Evolutionary conservation across 2,329 filamentous ascomycete species (phyloP).

Genomic region (Aureobasidium musti): DNA sequence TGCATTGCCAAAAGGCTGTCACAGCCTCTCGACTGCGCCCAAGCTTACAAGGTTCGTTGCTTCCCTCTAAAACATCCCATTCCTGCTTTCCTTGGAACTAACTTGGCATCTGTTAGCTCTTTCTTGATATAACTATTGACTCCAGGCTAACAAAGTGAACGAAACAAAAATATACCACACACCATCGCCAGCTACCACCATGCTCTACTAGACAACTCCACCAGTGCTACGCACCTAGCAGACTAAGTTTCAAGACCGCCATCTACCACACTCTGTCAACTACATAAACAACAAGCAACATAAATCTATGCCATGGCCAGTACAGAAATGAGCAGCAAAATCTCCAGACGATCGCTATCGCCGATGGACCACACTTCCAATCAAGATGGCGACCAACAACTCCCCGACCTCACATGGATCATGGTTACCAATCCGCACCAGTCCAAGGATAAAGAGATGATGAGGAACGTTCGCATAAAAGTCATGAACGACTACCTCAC

Average conservation of each 20-base stretch:
- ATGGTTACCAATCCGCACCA: slow-evolving; percentile 37
- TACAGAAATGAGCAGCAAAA: neutral
- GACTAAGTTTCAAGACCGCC: neutral
- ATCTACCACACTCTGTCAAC: neutral
- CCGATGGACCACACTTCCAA: slow-evolving; percentile 1
- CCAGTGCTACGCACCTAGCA: neutral
- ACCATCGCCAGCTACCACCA: neutral
- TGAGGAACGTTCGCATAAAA: slow-evolving; percentile 38
- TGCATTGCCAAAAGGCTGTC: neutral
- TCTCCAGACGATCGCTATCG: neutral
- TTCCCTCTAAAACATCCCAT: neutral
- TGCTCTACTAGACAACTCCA: neutral
- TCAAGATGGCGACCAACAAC: neutral
- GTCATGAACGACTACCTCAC: slow-evolving; percentile 41
- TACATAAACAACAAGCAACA: neutral
- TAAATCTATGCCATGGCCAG: neutral
- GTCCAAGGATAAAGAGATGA: slow-evolving; percentile 37
- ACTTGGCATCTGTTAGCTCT: neutral
- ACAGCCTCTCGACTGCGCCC: slow-evolving; percentile 12
- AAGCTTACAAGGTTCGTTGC: neutral
- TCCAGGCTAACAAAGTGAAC: neutral
- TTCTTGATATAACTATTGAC: neutral
- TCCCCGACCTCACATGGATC: slow-evolving; percentile 35
- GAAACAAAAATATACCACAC: neutral
- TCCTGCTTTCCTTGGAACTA: neutral